A percentile compares a stretch with the other conserved stretches of the same genome.
phyloP scores from a whole-genome alignment of 768 basidiomycete genomes.

The Sporobolomyces phaffii region DNA sequence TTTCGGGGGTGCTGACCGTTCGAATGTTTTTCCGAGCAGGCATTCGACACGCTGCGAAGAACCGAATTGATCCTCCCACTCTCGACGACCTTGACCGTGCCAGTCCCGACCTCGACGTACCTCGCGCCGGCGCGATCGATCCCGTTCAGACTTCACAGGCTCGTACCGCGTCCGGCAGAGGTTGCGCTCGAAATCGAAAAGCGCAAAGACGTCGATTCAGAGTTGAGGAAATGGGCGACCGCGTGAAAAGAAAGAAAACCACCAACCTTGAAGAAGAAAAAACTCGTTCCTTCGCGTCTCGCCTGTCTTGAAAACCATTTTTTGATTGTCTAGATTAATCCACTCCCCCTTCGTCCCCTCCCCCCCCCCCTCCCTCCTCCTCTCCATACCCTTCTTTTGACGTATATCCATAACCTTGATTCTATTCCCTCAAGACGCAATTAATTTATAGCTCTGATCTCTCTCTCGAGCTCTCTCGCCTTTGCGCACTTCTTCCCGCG shows the following conservation, averaged over 20 bases:
- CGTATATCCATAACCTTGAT: too few species aligned
- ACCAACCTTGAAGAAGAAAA: background rate
- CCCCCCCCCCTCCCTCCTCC: too few species aligned
- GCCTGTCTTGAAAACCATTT: too few species aligned
- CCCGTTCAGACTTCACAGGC: conserved; percentile 24
- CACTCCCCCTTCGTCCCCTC: too few species aligned
- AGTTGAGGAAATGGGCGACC: background rate
- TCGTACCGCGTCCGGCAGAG: conserved; percentile 23
- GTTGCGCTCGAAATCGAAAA: conserved; percentile 22
- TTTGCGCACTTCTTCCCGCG: too few species aligned
- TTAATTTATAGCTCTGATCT: too few species aligned
- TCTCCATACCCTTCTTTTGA: too few species aligned
- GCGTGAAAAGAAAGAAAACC: background rate
- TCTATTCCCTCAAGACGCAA: too few species aligned
- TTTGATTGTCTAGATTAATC: too few species aligned
- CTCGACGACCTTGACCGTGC: conserved; percentile 9
- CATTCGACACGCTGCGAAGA: conserved; percentile 28
- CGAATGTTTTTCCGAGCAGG: background rate
- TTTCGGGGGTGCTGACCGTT: background rate
- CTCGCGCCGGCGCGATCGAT: conserved; percentile 8
- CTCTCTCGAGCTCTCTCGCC: too few species aligned
- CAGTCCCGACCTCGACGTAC: conserved; percentile 10
- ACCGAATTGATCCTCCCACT: conserved; percentile 32
- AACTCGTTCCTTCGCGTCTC: too few species aligned
- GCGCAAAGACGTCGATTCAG: conserved; percentile 4